Percentiles rank a stretch among this genome's conserved stretches.
Evolutionary conservation across 345 rosid genomes (phyloP).

Genomic region (Acer campestre): DNA sequence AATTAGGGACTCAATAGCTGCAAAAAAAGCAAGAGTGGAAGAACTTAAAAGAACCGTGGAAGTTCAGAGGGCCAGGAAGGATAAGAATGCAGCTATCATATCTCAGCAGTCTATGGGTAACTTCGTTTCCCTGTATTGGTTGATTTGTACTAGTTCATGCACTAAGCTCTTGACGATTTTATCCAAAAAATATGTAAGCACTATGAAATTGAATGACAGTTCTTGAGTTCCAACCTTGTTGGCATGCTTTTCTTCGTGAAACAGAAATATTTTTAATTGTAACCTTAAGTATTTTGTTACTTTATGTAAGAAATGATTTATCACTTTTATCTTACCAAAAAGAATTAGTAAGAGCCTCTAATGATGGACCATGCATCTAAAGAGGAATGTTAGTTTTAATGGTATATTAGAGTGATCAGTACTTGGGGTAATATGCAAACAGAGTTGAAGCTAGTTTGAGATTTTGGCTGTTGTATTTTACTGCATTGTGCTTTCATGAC

Average conservation of each 20-base stretch:
- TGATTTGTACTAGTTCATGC: conserved; percentile 6
- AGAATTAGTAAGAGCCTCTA: not conserved
- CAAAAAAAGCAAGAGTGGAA: conserved; percentile 54
- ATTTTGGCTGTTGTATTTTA: not conserved
- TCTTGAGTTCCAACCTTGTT: not conserved
- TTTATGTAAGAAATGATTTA: not conserved
- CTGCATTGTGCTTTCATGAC: not conserved
- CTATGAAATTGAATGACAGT: not conserved
- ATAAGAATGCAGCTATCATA: conserved; percentile 53
- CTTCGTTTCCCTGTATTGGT: conserved; percentile 12
- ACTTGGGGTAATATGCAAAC: not conserved
- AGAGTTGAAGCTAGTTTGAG: not conserved
- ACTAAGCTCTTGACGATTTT: not conserved
- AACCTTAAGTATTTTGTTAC: not conserved
- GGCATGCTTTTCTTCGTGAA: not conserved
- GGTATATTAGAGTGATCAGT: not conserved
- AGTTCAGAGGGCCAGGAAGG: conserved; percentile 65
- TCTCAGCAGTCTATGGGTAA: conserved; percentile 64
- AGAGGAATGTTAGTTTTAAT: not conserved
- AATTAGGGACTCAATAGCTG: conserved; percentile 62
- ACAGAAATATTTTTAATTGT: not conserved
- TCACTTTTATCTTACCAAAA: not conserved
- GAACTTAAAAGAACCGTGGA: conserved; percentile 57
- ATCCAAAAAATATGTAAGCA: not conserved
- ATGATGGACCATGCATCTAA: not conserved